Percentiles rank a stretch among this genome's conserved stretches.
These are phyloP conservation scores for Penstemon davidsonii DNA, from an alignment of 257 asterid genomes.

Conservation along the genomic window DNA sequence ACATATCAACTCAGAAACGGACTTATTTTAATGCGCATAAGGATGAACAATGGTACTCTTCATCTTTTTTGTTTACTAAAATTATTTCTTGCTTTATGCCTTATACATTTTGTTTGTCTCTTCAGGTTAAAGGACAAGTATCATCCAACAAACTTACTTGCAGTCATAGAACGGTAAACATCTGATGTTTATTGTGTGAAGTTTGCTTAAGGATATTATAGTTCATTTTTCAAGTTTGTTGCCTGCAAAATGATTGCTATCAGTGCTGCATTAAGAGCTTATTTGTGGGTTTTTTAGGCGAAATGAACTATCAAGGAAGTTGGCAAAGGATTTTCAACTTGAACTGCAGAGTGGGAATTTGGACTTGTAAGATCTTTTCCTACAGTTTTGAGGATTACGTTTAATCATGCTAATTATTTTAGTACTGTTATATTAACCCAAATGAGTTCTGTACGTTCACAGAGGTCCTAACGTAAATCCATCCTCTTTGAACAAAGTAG, in stretches of 20 bases:
- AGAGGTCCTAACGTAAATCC: slow-evolving; percentile 83
- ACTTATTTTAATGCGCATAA: slow-evolving; percentile 82
- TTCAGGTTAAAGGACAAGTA: slow-evolving; percentile 96
- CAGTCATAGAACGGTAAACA: slow-evolving; percentile 82
- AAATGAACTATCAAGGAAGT: slow-evolving; percentile 72
- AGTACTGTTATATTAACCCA: slow-evolving; percentile 8
- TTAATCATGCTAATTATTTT: slow-evolving; percentile 9
- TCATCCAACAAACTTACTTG: slow-evolving; percentile 82
- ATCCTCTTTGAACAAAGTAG: slow-evolving; percentile 60
- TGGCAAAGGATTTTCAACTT: slow-evolving; percentile 79
- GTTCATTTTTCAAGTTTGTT: background rate
- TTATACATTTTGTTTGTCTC: slow-evolving; percentile 29
- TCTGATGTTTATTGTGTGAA: slow-evolving; percentile 16
- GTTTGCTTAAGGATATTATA: slow-evolving; percentile 1
- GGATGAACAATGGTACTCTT: slow-evolving; percentile 84
- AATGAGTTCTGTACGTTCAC: slow-evolving; percentile 34
- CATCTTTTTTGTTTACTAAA: slow-evolving; percentile 14
- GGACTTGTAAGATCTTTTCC: slow-evolving; percentile 65
- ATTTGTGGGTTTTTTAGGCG: slow-evolving; percentile 56
- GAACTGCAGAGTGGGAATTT: slow-evolving; percentile 86
- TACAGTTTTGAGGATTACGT: slow-evolving; percentile 6
- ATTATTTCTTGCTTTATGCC: slow-evolving; percentile 16
- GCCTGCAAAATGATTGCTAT: background rate
- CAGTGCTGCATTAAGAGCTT: background rate
- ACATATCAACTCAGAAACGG: slow-evolving; percentile 79